Base-by-base conservation (phyloP, 306 rosid genomes). In the Vigna trinervia region DNA sequence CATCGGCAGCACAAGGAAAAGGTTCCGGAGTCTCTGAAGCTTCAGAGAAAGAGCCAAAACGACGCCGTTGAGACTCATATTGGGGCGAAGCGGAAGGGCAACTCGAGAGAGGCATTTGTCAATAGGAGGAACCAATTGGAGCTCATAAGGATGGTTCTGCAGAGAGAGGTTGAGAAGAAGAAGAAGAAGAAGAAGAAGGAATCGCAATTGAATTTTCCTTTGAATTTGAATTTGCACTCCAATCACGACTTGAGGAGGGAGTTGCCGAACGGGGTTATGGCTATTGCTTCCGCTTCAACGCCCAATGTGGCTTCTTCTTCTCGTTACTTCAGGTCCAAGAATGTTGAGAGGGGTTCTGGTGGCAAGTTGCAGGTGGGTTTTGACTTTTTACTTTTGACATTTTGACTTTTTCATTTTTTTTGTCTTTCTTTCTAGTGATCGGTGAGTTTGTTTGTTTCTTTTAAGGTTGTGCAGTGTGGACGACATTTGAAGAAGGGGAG, bases 181-280 rank as follows among this genome's bases (percentile, higher is more conserved):
- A 66, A 69, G 26, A 96, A 96, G 87, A 74, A 61, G 64, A 70
- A 69, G 46, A 83, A 50, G 23, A 66, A 69, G 26, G 91, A 84
- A 66, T 84, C 85, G 73, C 65, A 65, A 64, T 65, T 39, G 50
- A n/a, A 39, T 17, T 17, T 53, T 12, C 14, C 13, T 45, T 11
- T 54, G 60, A 23, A 57, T 23, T 23, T 23, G 61, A 9, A 57
- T 57, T 57, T 23, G 65, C 66, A 82, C 32, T 78, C 57, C 62
- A 78, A 87, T 11, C 84, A 74, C 22, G 92, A 85, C 73, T 75
- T 95, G 63, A 92, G 78, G 22, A 87, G 91, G 73, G 91, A 92
- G 79, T 88, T 96, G 80, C 97, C 99, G 0, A 87, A 96, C 78
- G 99, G 96, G n/a, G 79, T 85, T 19, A 92, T 91, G 98, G 97